Conservation (phyloP, 75 land plant species). For the Azolla pinnata region DNA sequence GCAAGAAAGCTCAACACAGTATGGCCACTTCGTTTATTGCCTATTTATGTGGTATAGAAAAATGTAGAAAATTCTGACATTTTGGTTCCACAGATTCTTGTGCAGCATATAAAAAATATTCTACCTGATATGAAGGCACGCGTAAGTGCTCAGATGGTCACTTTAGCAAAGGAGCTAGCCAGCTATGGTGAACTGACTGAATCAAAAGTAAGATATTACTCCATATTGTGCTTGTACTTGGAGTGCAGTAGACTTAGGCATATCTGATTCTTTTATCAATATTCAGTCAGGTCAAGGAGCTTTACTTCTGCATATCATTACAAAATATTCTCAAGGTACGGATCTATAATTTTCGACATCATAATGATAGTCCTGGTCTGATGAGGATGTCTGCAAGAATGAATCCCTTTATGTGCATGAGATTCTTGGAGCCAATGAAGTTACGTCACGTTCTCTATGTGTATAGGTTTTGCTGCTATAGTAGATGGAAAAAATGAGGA, state of each 20-base stretch:
- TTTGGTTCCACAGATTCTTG: constrained; percentile 78
- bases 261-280: constrained; percentile 4
- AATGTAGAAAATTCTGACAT: no score
- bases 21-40: no score
- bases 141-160: constrained; percentile 57
- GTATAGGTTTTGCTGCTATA: constrained; percentile 78
- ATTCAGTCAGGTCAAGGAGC: constrained; percentile 79
- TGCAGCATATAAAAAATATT: constrained; percentile 70
- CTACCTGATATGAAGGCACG: constrained; percentile 83
- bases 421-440: no score
- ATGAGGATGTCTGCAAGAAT: no score
- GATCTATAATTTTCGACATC: no score
- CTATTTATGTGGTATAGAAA: neutral
- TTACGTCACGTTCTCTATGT: no score
- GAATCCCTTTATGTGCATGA: no score
- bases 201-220: constrained; percentile 74
- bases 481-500: constrained; percentile 92
- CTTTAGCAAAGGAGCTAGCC: constrained; percentile 74
- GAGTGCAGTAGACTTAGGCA: no score
- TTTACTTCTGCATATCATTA: constrained; percentile 66
- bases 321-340: constrained; percentile 78
- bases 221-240: no score
- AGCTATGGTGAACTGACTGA: constrained; percentile 80
- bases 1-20: constrained; percentile 94
- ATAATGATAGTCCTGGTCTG: no score